Evolutionary conservation across 2,329 filamentous ascomycete genomes (phyloP).

Genomic region (Zarea fungicola): DNA sequence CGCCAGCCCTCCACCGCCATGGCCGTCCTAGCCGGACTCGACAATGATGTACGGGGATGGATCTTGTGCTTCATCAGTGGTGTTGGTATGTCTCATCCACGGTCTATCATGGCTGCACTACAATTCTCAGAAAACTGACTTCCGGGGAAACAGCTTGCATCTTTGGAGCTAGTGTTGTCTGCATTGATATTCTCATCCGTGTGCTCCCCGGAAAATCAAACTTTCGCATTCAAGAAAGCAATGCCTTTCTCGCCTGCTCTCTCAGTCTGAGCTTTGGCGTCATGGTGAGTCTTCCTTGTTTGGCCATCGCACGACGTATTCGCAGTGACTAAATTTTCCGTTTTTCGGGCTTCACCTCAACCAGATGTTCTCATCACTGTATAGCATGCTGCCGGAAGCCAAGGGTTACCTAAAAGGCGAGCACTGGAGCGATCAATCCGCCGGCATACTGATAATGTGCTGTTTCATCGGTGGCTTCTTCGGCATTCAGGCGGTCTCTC

Average conservation of each 20-base stretch:
- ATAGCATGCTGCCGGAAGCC: conserved; percentile 87
- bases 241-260: conserved; percentile 79
- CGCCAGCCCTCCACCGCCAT: neutral
- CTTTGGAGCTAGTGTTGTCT: conserved; percentile 78
- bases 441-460: conserved; percentile 63
- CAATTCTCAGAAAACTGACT: too few relatives aligned
- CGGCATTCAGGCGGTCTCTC: conserved; percentile 69
- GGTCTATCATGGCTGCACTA: too few relatives aligned
- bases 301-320: too few relatives aligned
- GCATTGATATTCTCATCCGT: conserved; percentile 72
- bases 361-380: conserved; percentile 91
- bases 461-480: conserved; percentile 69
- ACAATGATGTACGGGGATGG: conserved; percentile 89
- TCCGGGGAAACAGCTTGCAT: conserved; percentile 65
- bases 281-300: conserved; percentile 84
- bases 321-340: too few relatives aligned
- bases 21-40: conserved; percentile 30
- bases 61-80: conserved; percentile 85
- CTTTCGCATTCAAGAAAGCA: conserved; percentile 87
- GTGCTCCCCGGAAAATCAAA: conserved; percentile 65
- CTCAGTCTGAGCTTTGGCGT: conserved; percentile 92
- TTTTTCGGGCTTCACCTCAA: too few relatives aligned
- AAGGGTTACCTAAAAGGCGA: conserved; percentile 69
- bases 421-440: conserved; percentile 59
- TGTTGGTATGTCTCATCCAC: conserved; percentile 52